Percentiles rank a stretch among this genome's conserved stretches.
Conservation (phyloP, 2,329 filamentous ascomycete genomes). For the Neospermospora avenae region DNA sequence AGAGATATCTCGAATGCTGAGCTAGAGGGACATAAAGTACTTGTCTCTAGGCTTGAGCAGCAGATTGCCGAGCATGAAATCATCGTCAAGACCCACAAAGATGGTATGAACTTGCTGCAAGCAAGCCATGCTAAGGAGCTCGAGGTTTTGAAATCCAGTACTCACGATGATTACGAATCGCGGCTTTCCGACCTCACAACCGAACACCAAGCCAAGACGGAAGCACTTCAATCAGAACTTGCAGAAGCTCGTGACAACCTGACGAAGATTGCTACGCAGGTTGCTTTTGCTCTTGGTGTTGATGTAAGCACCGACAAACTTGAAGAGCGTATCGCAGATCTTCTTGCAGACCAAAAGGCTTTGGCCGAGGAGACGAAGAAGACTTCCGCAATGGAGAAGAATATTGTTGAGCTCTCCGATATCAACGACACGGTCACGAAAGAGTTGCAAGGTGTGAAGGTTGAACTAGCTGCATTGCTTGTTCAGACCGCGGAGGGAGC, state of each 20-base stretch:
- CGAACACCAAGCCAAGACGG: constrained; percentile 56
- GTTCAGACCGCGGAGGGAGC: constrained; percentile 44
- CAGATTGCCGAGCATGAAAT: constrained; percentile 59
- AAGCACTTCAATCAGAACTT: constrained; percentile 59
- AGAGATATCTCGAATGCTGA: constrained; percentile 48
- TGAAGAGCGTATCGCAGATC: constrained; percentile 55
- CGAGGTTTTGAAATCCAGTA: constrained; percentile 44
- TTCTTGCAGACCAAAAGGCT: constrained; percentile 57
- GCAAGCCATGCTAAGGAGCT: constrained; percentile 50
- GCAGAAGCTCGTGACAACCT: constrained; percentile 64
- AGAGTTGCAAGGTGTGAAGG: constrained; percentile 60
- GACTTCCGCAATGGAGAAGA: constrained; percentile 52
- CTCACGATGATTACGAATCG: constrained; percentile 54
- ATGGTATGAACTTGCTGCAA: constrained; percentile 48
- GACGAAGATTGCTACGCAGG: constrained; percentile 59
- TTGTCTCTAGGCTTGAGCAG: constrained; percentile 52
- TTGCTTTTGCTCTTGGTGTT: constrained; percentile 57
- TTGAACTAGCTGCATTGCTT: constrained; percentile 51
- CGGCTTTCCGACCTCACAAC: constrained; percentile 56
- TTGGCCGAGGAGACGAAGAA: constrained; percentile 58
- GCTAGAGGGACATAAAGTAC: constrained; percentile 39
- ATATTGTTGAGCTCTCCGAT: constrained; percentile 52
- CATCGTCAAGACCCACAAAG: constrained; percentile 52
- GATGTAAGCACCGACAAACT: constrained; percentile 68
- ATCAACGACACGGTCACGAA: constrained; percentile 59